A percentile compares a stretch with the other conserved stretches of the same genome.
Evolutionary conservation across 495 filamentous ascomycete species (phyloP).

Genomic region (Collariella sp.): DNA sequence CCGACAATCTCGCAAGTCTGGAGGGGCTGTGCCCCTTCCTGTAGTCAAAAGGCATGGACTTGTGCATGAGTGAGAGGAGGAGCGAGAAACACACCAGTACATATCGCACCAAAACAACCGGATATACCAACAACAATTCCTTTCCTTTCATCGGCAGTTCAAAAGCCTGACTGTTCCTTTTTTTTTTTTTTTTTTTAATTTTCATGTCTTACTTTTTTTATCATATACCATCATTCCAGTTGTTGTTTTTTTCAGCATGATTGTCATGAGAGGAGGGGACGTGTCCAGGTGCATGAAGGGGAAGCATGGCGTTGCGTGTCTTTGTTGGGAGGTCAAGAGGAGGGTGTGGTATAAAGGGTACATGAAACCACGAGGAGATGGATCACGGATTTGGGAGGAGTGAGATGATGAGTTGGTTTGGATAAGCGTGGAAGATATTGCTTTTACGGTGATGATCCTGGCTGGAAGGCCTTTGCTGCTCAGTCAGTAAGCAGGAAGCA

Average conservation of each 20-base stretch:
- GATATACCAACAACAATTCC: conserved; percentile 1
- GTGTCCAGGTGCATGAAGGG: background rate
- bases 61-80: background rate
- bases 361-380: background rate
- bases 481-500: too few relatives aligned
- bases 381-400: background rate
- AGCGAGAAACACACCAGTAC: conserved; percentile 1
- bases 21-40: background rate
- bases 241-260: conserved; percentile 2
- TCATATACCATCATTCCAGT: conserved; percentile 4
- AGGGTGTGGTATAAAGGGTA: background rate
- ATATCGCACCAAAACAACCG: conserved; percentile 3
- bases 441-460: too few relatives aligned
- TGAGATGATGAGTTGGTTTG: background rate
- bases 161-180: background rate
- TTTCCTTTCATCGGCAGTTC: background rate
- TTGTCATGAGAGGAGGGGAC: background rate
- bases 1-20: background rate
- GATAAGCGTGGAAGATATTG: too few relatives aligned
- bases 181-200: background rate
- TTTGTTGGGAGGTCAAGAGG: background rate
- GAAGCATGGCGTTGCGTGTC: conserved; percentile 11
- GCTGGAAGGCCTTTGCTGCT: too few relatives aligned
- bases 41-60: background rate
- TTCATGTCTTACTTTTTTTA: background rate